Evolutionary conservation across 1,139 yeast genomes (phyloP), one percentile per base, ranked within the genome.

Genomic region (Pneumocystis murina): DNA sequence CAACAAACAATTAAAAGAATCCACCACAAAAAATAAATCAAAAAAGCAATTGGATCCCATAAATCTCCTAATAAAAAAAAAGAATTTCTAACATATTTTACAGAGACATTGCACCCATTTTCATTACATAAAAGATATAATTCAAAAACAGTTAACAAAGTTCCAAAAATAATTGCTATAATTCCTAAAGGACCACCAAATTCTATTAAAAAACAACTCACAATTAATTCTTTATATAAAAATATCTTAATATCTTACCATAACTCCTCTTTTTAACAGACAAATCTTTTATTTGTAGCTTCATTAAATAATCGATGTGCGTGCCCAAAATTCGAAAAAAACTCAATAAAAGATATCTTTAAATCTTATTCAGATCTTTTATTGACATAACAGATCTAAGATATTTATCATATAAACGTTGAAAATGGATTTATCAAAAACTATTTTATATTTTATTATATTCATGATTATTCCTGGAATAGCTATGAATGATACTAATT

Each of bases 111-210:
- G 63, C 79, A 74, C 0, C 75, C 75, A 24, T 71, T 61, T 16
- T 68, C 73, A 61, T 76, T 75, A 67, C 79, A 75, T 16, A 70
- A 67, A 64, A 86, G 79, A 65, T 83, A 84, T 66, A 91, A 78
- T 16, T 80, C 74, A 20, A 84, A 75, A 54, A 87, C 78, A 16
- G 88, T 76, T 0, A 79, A 60, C 0, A 97, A 96, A 41, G 92
- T 78, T 0, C 86, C 86, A 1, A 83, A 30, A 0, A 92, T 77
- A 63, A 92, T 82, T 5, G 79, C 80, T 3, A 83, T 61, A 0
- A 94, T 89, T 2, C 98, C 98, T 0, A 81, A 74, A 8, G 81
- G 75, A 0, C 98, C 98, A 43, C 80, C 78, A 74, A 92, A 92
- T 74, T 92, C 97, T 66, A 77, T 77, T 63, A 12, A 74, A 78